A percentile compares a stretch with the other conserved stretches of the same genome.
phyloP scores from a whole-genome alignment of 352 stramenopile genomes.

The Bremia lactucae region DNA sequence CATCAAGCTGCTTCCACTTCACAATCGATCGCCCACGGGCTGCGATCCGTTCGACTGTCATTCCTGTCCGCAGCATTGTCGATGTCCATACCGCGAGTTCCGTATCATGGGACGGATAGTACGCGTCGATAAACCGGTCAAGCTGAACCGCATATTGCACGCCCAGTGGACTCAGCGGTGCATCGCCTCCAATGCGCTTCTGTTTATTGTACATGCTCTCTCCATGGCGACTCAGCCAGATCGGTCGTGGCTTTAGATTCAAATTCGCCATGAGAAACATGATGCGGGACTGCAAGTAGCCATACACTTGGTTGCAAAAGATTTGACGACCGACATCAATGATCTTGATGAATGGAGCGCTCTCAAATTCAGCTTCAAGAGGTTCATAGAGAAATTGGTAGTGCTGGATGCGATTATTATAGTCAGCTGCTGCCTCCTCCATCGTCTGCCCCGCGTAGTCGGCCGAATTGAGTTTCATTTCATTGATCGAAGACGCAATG shows the following conservation, averaged over 20 bases:
- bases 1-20: slow-evolving; percentile 89
- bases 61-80: slow-evolving; percentile 91
- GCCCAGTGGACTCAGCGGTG: slow-evolving; percentile 85
- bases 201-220: slow-evolving; percentile 97
- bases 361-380: slow-evolving; percentile 40
- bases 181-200: slow-evolving; percentile 94
- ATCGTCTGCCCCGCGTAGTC: slow-evolving; percentile 68
- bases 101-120: slow-evolving; percentile 68
- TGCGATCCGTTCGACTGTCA: slow-evolving; percentile 89
- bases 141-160: slow-evolving; percentile 91
- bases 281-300: slow-evolving; percentile 81
- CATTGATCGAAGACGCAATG: slow-evolving; percentile 71
- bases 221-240: slow-evolving; percentile 95
- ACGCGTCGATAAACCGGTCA: slow-evolving; percentile 88
- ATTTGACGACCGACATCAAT: slow-evolving; percentile 75
- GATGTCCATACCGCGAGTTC: slow-evolving; percentile 92
- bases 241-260: slow-evolving; percentile 88
- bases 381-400: slow-evolving; percentile 68
- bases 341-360: slow-evolving; percentile 69
- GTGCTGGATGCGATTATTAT: slow-evolving; percentile 69
- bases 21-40: slow-evolving; percentile 46
- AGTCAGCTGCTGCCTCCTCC: slow-evolving; percentile 62
- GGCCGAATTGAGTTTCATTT: slow-evolving; percentile 78
- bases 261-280: slow-evolving; percentile 95
- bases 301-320: slow-evolving; percentile 80